These are phyloP conservation scores for Globisporangium irregulare DNA, from an alignment of 352 stramenopile genomes.

Conservation along the genomic window DNA sequence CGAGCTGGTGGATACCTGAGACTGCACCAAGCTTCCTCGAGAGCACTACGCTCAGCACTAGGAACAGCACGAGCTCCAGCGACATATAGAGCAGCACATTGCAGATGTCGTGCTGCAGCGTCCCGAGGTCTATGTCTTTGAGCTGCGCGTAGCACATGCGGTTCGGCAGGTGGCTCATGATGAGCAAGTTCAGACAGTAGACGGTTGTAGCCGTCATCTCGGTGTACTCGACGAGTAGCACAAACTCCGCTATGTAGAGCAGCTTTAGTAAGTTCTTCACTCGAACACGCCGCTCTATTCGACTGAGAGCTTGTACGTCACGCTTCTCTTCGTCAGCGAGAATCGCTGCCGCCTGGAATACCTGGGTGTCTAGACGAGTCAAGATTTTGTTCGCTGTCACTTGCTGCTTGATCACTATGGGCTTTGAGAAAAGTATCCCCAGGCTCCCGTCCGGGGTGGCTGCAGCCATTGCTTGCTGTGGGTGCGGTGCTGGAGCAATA, in stretches of 20 bases:
- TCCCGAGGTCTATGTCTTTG: not conserved
- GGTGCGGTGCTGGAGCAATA: too few species aligned
- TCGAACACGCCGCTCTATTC: not conserved
- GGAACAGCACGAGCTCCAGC: constrained; percentile 19
- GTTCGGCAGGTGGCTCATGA: constrained; percentile 9
- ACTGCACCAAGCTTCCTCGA: constrained; percentile 9
- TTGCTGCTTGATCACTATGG: too few species aligned
- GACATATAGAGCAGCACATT: constrained; percentile 24
- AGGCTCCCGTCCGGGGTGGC: not conserved
- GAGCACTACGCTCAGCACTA: constrained; percentile 17
- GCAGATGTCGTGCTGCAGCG: not conserved
- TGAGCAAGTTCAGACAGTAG: constrained; percentile 8
- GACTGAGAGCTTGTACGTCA: not conserved
- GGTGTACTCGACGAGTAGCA: constrained; percentile 18
- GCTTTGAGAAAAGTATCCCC: not conserved
- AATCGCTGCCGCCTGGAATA: too few species aligned
- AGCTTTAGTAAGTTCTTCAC: constrained; percentile 9
- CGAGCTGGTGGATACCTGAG: constrained; percentile 19
- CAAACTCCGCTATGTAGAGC: constrained; percentile 10
- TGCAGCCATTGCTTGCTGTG: not conserved
- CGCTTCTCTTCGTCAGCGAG: not conserved
- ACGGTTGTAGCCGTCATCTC: constrained; percentile 17
- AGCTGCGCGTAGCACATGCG: constrained; percentile 10
- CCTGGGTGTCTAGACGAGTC: too few species aligned
- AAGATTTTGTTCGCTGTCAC: too few species aligned